phyloP scores from a whole-genome alignment of 2,329 filamentous ascomycete genomes.

The Pseudogymnoascus sp. region DNA sequence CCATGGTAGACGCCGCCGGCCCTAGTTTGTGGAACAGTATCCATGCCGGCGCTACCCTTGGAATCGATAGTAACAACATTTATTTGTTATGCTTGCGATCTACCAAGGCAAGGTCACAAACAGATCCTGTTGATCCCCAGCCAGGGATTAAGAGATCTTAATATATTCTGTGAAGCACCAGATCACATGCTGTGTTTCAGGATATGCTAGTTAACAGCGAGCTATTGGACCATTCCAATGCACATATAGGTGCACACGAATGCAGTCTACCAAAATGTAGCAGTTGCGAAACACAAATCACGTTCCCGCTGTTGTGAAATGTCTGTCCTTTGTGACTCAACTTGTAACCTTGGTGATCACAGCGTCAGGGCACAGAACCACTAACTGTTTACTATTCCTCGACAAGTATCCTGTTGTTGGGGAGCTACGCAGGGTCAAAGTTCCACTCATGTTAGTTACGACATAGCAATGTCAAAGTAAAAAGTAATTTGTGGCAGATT shows the following conservation, averaged over 20 bases:
- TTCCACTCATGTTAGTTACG: neutral
- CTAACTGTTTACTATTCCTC: neutral
- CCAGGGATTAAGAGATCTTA: neutral
- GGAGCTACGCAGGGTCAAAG: neutral
- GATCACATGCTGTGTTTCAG: neutral
- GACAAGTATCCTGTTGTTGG: no score
- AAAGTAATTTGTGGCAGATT: neutral
- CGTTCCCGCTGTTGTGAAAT: constrained; percentile 3
- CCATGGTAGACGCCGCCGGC: neutral
- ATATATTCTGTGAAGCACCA: neutral
- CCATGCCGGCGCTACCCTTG: neutral
- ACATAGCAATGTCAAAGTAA: neutral
- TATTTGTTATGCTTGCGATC: neutral
- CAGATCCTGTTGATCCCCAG: neutral
- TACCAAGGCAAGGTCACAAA: neutral
- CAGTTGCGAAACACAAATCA: constrained; percentile 3
- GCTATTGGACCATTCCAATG: neutral
- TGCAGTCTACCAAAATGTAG: neutral
- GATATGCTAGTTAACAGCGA: neutral
- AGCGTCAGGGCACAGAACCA: neutral
- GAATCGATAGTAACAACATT: neutral
- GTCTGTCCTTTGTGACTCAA: neutral
- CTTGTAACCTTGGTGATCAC: neutral
- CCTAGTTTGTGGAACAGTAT: neutral
- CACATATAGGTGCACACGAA: neutral